Conservation (phyloP, 805 yeast species). For the Kuraishia piskuri region DNA sequence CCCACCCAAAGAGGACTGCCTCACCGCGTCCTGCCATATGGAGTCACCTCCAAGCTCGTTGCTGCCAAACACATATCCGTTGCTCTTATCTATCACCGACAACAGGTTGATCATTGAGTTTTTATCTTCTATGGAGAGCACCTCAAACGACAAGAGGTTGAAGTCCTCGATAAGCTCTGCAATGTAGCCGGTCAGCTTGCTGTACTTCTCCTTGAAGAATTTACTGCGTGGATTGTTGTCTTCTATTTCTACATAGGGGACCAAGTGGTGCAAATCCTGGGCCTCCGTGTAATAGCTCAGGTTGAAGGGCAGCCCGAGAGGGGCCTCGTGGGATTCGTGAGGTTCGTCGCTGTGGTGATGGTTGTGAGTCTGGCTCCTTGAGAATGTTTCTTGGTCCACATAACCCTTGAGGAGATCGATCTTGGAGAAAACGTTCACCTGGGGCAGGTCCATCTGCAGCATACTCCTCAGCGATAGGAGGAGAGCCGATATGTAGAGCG, state of each 20-base stretch:
- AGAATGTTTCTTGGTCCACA: conserved; percentile 17
- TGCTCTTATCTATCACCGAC: conserved; percentile 77
- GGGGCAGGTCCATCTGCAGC: conserved; percentile 91
- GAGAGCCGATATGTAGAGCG: conserved; percentile 79
- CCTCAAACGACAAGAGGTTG: conserved; percentile 82
- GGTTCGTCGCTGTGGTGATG: conserved; percentile 6
- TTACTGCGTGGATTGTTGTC: conserved; percentile 51
- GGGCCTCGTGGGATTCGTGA: conserved; percentile 33
- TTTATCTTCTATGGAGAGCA: conserved; percentile 85
- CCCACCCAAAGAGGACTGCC: conserved; percentile 52
- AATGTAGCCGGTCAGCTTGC: conserved; percentile 63
- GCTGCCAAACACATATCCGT: conserved; percentile 88
- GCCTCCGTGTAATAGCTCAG: conserved; percentile 88
- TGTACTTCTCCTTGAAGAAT: conserved; percentile 33
- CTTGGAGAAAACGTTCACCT: conserved; percentile 85
- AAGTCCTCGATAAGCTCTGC: conserved; percentile 84
- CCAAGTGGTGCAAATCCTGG: conserved; percentile 65
- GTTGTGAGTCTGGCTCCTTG: conserved; percentile 3
- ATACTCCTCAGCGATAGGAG: conserved; percentile 79
- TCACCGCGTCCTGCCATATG: conserved; percentile 92
- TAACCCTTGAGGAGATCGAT: conserved; percentile 70
- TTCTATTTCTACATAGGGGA: conserved; percentile 66
- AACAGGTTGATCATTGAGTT: conserved; percentile 81
- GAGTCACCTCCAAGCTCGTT: conserved; percentile 96
- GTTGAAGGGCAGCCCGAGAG: conserved; percentile 56